phyloP scores from a whole-genome alignment of 1,139 yeast genomes.

The Debaryomyces psychrophilus region DNA sequence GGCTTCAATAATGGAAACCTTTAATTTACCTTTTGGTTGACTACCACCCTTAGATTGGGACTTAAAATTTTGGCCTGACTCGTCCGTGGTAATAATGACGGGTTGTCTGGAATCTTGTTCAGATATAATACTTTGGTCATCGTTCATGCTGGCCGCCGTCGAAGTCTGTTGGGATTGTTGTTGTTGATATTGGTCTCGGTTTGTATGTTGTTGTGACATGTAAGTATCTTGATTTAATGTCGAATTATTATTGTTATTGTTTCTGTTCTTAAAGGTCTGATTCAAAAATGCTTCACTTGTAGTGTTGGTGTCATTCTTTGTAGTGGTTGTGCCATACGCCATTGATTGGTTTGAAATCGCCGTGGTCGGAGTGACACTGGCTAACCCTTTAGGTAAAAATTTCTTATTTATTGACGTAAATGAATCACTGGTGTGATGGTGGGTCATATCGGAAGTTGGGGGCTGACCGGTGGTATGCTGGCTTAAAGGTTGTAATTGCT shows the following conservation, averaged over 20 bases:
- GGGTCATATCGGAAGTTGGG: constrained; percentile 2
- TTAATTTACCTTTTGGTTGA: constrained; percentile 78
- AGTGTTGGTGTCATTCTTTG: constrained; percentile 23
- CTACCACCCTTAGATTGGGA: constrained; percentile 30
- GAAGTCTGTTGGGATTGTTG: constrained; percentile 13
- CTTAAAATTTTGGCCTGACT: constrained; percentile 41
- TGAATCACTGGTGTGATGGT: constrained; percentile 6
- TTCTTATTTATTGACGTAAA: constrained; percentile 18
- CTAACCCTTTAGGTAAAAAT: constrained; percentile 42
- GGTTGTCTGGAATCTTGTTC: constrained; percentile 26
- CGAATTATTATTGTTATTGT: constrained; percentile 6
- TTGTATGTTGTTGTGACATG: neutral
- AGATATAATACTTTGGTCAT: neutral
- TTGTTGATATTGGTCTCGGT: constrained; percentile 8
- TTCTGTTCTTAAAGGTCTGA: constrained; percentile 25
- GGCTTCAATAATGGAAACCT: constrained; percentile 81
- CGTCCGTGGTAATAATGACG: constrained; percentile 50
- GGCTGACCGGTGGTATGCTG: constrained; percentile 3
- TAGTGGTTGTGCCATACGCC: constrained; percentile 67
- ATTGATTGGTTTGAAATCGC: constrained; percentile 64
- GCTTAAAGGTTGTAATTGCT: constrained; percentile 8
- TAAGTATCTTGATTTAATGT: neutral
- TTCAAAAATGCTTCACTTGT: constrained; percentile 29
- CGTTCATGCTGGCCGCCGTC: constrained; percentile 1
- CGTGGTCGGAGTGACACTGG: constrained; percentile 58